Evolutionary conservation across 345 rosid genomes (phyloP).

Genomic region (Populus simonii): DNA sequence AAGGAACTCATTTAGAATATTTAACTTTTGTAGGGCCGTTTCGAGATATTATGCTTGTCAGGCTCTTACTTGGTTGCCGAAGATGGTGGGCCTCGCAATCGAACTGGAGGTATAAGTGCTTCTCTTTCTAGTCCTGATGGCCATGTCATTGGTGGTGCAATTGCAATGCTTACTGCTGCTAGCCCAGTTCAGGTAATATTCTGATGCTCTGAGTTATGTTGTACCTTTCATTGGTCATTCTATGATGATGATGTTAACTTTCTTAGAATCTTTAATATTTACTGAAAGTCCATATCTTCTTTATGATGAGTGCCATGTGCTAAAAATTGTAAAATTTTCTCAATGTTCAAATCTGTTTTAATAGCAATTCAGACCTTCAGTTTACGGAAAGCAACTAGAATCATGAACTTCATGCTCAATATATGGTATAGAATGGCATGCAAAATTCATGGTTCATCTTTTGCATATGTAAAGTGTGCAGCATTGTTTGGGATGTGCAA

Average conservation of each 20-base stretch:
- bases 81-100: conserved; percentile 69
- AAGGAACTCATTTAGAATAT: conserved; percentile 30
- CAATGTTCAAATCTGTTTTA: background rate
- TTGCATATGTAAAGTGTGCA: background rate
- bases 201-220: background rate
- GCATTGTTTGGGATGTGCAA: background rate
- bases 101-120: conserved; percentile 91
- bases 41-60: conserved; percentile 89
- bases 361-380: background rate
- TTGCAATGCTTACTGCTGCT: conserved; percentile 75
- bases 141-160: conserved; percentile 85
- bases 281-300: background rate
- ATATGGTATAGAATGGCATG: background rate
- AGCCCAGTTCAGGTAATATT: conserved; percentile 71
- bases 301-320: background rate
- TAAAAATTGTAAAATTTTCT: background rate
- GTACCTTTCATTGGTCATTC: background rate
- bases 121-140: conserved; percentile 93
- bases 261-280: background rate
- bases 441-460: background rate
- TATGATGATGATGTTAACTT: background rate
- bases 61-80: conserved; percentile 91
- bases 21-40: conserved; percentile 62
- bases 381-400: background rate
- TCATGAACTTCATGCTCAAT: background rate